Percentiles rank a stretch among this genome's conserved stretches.
Evolutionary conservation across 495 filamentous ascomycete genomes (phyloP).

Genomic region (Neurospora sp.): DNA sequence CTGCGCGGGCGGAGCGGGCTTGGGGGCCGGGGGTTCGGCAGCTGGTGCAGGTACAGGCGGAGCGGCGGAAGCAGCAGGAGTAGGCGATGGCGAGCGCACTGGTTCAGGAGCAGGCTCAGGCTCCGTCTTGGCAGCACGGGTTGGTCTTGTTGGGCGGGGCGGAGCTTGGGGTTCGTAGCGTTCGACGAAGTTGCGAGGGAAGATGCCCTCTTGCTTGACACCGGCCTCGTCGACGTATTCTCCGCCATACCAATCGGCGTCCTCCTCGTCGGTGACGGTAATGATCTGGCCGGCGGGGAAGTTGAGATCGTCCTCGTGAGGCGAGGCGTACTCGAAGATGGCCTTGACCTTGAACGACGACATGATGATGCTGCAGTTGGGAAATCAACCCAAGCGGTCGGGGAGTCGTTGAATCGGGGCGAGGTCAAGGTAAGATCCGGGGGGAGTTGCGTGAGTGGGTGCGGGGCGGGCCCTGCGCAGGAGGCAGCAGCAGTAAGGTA

Average conservation of each 20-base stretch:
- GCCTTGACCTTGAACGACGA: conserved; percentile 85
- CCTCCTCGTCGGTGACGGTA: conserved; percentile 85
- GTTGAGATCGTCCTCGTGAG: conserved; percentile 86
- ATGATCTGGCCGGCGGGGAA: conserved; percentile 82
- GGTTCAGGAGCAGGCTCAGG: conserved; percentile 30
- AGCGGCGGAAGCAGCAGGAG: conserved; percentile 16
- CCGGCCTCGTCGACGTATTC: conserved; percentile 74
- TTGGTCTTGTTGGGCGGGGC: conserved; percentile 54
- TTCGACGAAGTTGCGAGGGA: conserved; percentile 96
- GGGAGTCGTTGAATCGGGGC: not conserved
- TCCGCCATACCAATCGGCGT: conserved; percentile 89
- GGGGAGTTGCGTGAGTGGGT: conserved; percentile 8
- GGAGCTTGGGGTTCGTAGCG: conserved; percentile 85
- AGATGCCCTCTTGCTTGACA: conserved; percentile 73
- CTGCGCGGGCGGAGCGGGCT: conserved; percentile 27
- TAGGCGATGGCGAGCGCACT: conserved; percentile 11
- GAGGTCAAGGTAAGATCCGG: not conserved
- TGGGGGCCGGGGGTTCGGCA: conserved; percentile 28
- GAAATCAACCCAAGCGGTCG: not conserved
- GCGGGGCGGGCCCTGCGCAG: conserved; percentile 5
- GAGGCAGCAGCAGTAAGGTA: not conserved
- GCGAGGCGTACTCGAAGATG: conserved; percentile 83
- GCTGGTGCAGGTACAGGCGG: conserved; percentile 16
- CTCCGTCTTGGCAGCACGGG: conserved; percentile 57
- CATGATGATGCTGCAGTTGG: conserved; percentile 44